phyloP scores from a whole-genome alignment of 208 protist genomes.

The Trypanosoma lewisi region DNA sequence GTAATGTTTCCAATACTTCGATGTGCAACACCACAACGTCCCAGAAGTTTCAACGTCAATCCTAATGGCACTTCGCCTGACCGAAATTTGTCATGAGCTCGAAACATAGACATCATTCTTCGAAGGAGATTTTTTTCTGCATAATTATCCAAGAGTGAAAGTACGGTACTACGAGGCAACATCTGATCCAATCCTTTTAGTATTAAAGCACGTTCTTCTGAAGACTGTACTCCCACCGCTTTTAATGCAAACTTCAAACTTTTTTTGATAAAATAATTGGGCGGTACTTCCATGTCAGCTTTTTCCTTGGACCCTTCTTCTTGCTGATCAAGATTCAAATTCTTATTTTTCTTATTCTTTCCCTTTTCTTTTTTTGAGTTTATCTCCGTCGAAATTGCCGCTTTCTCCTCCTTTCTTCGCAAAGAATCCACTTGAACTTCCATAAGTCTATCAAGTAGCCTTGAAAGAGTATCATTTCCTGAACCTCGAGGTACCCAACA shows the following conservation, averaged over 20 bases:
- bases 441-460: slow-evolving; percentile 45
- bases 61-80: slow-evolving; percentile 59
- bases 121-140: slow-evolving; percentile 21
- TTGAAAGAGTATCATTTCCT: slow-evolving; percentile 42
- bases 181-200: neutral
- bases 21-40: slow-evolving; percentile 43
- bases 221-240: slow-evolving; percentile 15
- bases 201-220: slow-evolving; percentile 7
- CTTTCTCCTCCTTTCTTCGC: neutral
- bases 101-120: slow-evolving; percentile 43
- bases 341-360: neutral
- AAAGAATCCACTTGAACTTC: slow-evolving; percentile 31
- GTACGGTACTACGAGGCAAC: slow-evolving; percentile 1
- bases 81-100: slow-evolving; percentile 53
- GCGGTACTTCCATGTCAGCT: neutral
- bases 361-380: slow-evolving; percentile 14
- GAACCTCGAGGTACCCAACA: slow-evolving; percentile 41
- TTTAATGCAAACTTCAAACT: slow-evolving; percentile 25
- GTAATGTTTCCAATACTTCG: slow-evolving; percentile 38
- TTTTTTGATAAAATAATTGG: slow-evolving; percentile 18
- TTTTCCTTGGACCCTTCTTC: neutral
- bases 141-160: slow-evolving; percentile 3
- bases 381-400: neutral
- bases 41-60: slow-evolving; percentile 43
- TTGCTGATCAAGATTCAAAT: neutral